phyloP scores from a whole-genome alignment of 176 grass and related monocot genomes.

The Zoysia japonica region DNA sequence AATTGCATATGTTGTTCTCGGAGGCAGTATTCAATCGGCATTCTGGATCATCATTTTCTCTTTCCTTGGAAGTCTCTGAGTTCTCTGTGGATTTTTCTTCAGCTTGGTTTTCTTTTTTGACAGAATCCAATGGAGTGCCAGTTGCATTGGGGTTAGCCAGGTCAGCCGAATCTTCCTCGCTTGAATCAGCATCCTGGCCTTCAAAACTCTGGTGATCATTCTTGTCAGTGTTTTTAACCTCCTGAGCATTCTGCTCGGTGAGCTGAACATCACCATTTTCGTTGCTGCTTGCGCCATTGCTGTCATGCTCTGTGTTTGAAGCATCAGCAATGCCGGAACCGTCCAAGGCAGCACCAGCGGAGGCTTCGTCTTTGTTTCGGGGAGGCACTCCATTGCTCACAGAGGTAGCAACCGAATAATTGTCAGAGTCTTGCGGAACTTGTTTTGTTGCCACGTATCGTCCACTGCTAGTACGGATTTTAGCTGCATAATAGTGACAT shows the following conservation, averaged over 20 bases:
- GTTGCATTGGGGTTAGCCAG: background rate
- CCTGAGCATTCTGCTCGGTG: slow-evolving; percentile 9
- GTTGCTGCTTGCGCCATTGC: slow-evolving; percentile 18
- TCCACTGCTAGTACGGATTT: slow-evolving; percentile 40
- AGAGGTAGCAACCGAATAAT: slow-evolving; percentile 22
- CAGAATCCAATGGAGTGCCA: background rate
- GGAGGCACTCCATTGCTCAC: slow-evolving; percentile 23
- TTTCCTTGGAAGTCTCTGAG: too few species aligned
- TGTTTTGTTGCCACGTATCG: slow-evolving; percentile 40
- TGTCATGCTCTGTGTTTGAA: slow-evolving; percentile 1
- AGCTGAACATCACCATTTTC: slow-evolving; percentile 1
- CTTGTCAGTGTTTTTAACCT: background rate
- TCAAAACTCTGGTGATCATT: slow-evolving; percentile 18
- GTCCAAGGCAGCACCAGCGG: background rate
- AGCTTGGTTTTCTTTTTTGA: slow-evolving; percentile 19
- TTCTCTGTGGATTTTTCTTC: too few species aligned
- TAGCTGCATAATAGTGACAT: slow-evolving; percentile 54
- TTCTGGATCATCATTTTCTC: too few species aligned
- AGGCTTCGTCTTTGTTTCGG: slow-evolving; percentile 5
- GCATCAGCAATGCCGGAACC: background rate
- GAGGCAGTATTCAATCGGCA: background rate
- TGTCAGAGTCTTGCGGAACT: slow-evolving; percentile 30
- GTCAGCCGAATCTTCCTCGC: slow-evolving; percentile 23
- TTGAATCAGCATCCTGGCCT: background rate
- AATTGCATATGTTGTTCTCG: background rate